These are phyloP conservation scores for Liquidambar formosana DNA, from an alignment of 164 flowering plant genomes.

Conservation along the genomic window DNA sequence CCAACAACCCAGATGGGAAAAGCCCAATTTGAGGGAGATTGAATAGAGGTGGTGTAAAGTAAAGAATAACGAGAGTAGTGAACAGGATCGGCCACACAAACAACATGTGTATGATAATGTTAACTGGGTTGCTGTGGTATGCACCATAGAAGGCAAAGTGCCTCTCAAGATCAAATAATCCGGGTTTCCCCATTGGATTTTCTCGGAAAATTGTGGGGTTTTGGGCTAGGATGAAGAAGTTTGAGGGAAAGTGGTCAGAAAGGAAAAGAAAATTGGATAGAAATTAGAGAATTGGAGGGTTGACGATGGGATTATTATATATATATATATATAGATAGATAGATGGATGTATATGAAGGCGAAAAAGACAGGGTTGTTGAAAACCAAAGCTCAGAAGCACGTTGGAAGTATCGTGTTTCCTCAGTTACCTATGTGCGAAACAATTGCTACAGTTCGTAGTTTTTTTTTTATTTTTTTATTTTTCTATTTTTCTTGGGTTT, in stretches of 20 bases:
- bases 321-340: too few species aligned
- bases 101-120: constrained; percentile 63
- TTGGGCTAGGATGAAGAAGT: background rate
- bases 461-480: too few species aligned
- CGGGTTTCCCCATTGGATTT: constrained; percentile 25
- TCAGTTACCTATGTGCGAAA: too few species aligned
- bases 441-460: too few species aligned
- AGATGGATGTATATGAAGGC: too few species aligned
- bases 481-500: too few species aligned
- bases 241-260: background rate
- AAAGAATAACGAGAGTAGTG: constrained; percentile 50
- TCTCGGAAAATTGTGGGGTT: background rate
- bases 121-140: constrained; percentile 83
- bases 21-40: constrained; percentile 20
- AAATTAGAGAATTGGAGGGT: too few species aligned
- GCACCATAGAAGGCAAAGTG: constrained; percentile 96
- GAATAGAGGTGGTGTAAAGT: constrained; percentile 56
- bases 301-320: too few species aligned
- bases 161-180: constrained; percentile 73
- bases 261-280: background rate
- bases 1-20: constrained; percentile 8
- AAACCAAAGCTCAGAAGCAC: too few species aligned
- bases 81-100: constrained; percentile 92
- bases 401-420: too few species aligned
- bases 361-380: too few species aligned